Base-by-base conservation (phyloP, 2,329 filamentous ascomycete genomes). In the Beauveria medogensis region DNA sequence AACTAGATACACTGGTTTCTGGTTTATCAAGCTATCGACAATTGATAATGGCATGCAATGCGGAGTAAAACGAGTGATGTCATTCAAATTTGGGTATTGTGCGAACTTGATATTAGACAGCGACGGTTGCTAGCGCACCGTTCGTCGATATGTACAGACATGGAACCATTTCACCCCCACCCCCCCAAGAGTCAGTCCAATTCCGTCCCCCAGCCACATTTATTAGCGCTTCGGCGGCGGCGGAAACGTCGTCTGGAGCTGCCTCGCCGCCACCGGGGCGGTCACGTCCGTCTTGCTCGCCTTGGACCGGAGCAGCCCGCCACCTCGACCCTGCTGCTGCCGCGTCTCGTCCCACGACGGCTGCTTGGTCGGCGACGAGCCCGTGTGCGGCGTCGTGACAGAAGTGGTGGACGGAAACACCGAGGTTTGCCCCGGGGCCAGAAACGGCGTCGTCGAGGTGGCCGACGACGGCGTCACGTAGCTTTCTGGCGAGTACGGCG, bases 201-300 rank as follows among this genome's bases (percentile, higher is more conserved):
- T 14, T 12, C 5, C 12, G 12, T 4, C 5, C 5, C 5, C 20
- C 34, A 37, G n/a, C 22, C 18, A 16, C 28, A 30, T 52, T 6
- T 34, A 59, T 1, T 22, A 22, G 22, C 54, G 44, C 22, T 48
- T 60, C 26, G 62, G 62, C 52, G 62, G 62, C 40, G 58, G 58
- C 18, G 62, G 46, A 59, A 63, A 63, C 12, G 54, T 53, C 30
- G 34, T 61, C 20, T 55, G 58, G 7, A 63, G 41, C 26, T 58
- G 54, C n/a, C 62, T 52, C 12, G 56, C 24, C 47, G 59, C 62
- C 22, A 54, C 54, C 20, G 62, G 62, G 37, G 53, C 53, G 5
- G 54, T 52, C 20, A 53, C 55, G 30, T 60, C 53, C 34, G 41
- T 43, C 53, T 46, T 55, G 53, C 58, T 46, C 34, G 37, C 24